Evolutionary conservation across 805 yeast genomes (phyloP), one percentile per base, ranked within the genome.

Genomic region (Metschnikowia vanudenii): DNA sequence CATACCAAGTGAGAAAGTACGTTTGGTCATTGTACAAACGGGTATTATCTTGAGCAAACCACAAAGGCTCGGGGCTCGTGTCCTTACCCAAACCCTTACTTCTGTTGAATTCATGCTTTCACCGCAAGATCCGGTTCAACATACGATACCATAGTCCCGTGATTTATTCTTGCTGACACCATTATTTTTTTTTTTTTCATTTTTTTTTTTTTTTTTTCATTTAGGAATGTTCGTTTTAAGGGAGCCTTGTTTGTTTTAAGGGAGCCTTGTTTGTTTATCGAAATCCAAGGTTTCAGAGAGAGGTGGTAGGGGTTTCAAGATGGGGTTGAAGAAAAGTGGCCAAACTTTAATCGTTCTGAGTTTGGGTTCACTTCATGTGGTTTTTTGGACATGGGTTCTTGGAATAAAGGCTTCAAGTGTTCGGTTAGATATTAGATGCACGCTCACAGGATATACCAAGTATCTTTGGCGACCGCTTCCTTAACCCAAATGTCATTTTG

Each of bases 261-360:
- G 9, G 75, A 64, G 14, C 96, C 97, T 50, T 84, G 79, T 52
- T 84, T 82, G 48, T 88, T 78, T 59, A 89, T 71, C 2, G 88
- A 78, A 33, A 89, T 71, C 97, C 97, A 89, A 8, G 88, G 89
- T 49, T 81, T 82, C 52, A 88, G n/a, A n/a, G n/a, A n/a, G n/a
- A n/a, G n/a, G n/a, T n/a, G n/a, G n/a, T n/a, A n/a, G n/a, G n/a
- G n/a, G n/a, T n/a, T n/a, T n/a, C n/a, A n/a, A n/a, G n/a, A n/a
- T n/a, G n/a, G n/a, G n/a, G n/a, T n/a, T n/a, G n/a, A n/a, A n/a
- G n/a, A n/a, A n/a, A n/a, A n/a, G n/a, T n/a, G n/a, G n/a, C n/a
- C n/a, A n/a, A n/a, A n/a, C n/a, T n/a, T n/a, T n/a, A n/a, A n/a
- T n/a, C n/a, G n/a, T n/a, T n/a, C n/a, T n/a, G n/a, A n/a, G n/a